These are phyloP conservation scores for Saraca asoca DNA, from an alignment of 331 rosid genomes.

Conservation along the genomic window DNA sequence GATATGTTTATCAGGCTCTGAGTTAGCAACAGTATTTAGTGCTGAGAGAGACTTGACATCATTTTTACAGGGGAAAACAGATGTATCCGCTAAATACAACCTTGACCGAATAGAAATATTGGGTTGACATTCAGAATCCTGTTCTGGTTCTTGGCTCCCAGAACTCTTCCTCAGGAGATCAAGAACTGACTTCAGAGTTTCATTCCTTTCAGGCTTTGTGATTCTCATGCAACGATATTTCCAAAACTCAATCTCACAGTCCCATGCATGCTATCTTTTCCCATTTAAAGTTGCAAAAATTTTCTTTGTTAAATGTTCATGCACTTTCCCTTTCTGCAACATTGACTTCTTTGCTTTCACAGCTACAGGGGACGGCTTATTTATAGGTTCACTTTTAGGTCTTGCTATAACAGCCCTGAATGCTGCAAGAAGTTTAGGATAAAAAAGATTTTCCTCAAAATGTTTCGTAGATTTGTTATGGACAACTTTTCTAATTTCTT, in stretches of 20 bases:
- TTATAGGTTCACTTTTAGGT: slow-evolving; percentile 70
- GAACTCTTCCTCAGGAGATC: slow-evolving; percentile 68
- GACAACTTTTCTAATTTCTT: slow-evolving; percentile 89
- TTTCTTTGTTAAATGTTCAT: slow-evolving; percentile 89
- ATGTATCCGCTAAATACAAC: slow-evolving; percentile 91
- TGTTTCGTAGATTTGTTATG: slow-evolving; percentile 61
- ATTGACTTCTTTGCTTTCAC: slow-evolving; percentile 71
- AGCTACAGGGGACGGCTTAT: slow-evolving; percentile 63
- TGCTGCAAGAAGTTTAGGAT: slow-evolving; percentile 92
- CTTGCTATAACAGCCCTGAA: slow-evolving; percentile 82
- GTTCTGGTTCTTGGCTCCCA: slow-evolving; percentile 46
- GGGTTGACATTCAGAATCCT: slow-evolving; percentile 56
- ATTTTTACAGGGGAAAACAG: slow-evolving; percentile 86
- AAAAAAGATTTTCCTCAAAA: slow-evolving; percentile 69
- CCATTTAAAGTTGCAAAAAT: slow-evolving; percentile 76
- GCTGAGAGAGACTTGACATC: slow-evolving; percentile 76
- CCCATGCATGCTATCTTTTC: slow-evolving; percentile 92
- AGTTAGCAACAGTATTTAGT: slow-evolving; percentile 51
- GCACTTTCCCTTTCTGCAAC: slow-evolving; percentile 86
- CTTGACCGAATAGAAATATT: slow-evolving; percentile 81
- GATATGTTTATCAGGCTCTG: slow-evolving; percentile 50
- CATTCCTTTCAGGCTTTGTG: slow-evolving; percentile 80
- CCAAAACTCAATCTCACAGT: slow-evolving; percentile 97
- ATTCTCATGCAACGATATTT: slow-evolving; percentile 79
- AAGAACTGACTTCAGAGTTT: slow-evolving; percentile 93